Evolutionary conservation across 2,329 filamentous ascomycete species (phyloP).

Genomic region (Botrytis aclada): DNA sequence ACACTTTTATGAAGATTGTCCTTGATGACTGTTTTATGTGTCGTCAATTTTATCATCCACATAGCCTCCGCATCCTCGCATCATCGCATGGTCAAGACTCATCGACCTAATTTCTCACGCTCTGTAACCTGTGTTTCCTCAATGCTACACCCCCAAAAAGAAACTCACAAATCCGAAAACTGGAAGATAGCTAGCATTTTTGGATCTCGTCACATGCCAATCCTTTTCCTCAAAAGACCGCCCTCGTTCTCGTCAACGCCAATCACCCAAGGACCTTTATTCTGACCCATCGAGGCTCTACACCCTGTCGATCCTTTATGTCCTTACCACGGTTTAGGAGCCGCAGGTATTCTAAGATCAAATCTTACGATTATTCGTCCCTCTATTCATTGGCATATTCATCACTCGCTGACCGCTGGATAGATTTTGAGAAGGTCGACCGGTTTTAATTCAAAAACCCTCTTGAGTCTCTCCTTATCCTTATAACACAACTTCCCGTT

Average conservation of each 20-base stretch:
- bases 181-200: not conserved
- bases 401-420: not conserved
- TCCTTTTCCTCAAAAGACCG: not conserved
- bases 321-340: not conserved
- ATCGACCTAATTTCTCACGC: not conserved
- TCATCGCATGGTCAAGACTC: not conserved
- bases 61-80: not conserved
- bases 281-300: not conserved
- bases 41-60: not conserved
- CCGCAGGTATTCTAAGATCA: not conserved
- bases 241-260: too few species aligned
- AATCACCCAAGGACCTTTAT: too few species aligned
- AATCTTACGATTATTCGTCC: too few species aligned
- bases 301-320: too few species aligned
- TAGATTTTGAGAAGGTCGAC: not conserved
- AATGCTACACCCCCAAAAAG: not conserved
- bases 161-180: not conserved
- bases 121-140: not conserved
- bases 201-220: not conserved
- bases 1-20: not conserved
- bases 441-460: slow-evolving; percentile 7
- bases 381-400: not conserved
- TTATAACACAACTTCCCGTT: slow-evolving; percentile 19
- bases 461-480: not conserved
- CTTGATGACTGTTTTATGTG: not conserved